Conservation (phyloP, 228 moss, liverwort and hornwort species). For the Sphagnum fallax region DNA sequence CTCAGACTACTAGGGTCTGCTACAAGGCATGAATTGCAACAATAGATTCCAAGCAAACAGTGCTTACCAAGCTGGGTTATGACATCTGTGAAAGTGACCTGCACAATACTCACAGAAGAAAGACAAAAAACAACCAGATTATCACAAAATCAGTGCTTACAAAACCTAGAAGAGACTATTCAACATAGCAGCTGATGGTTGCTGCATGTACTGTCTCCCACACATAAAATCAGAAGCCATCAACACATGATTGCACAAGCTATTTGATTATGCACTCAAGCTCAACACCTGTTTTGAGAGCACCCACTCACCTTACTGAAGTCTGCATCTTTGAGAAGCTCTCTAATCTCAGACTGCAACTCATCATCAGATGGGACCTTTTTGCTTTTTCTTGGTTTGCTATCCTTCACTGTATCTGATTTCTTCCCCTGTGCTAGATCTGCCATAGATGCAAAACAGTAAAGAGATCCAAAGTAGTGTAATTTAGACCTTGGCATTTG, state of each 20-base stretch:
- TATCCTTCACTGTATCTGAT: slow-evolving; percentile 7
- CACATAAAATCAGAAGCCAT: neutral
- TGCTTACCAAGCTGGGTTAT: slow-evolving; percentile 70
- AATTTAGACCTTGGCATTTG: neutral
- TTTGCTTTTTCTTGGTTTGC: slow-evolving; percentile 28
- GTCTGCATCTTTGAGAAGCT: slow-evolving; percentile 66
- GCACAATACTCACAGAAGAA: slow-evolving; percentile 6
- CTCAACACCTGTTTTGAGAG: neutral
- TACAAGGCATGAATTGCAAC: neutral
- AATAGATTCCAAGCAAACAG: neutral
- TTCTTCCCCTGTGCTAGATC: slow-evolving; percentile 15
- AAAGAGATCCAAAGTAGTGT: neutral
- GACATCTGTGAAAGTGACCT: slow-evolving; percentile 88
- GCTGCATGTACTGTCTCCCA: neutral
- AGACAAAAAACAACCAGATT: neutral
- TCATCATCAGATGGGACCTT: slow-evolving; percentile 52
- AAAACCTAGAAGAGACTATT: neutral
- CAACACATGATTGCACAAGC: neutral
- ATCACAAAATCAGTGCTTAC: neutral
- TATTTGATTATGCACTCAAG: neutral
- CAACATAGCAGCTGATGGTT: neutral
- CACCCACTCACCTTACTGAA: slow-evolving; percentile 61
- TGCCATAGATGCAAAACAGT: slow-evolving; percentile 5
- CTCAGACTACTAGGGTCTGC: no score
- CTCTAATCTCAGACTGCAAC: slow-evolving; percentile 54